Conservation (phyloP, 768 basidiomycete species). For the Serendipita indica region DNA sequence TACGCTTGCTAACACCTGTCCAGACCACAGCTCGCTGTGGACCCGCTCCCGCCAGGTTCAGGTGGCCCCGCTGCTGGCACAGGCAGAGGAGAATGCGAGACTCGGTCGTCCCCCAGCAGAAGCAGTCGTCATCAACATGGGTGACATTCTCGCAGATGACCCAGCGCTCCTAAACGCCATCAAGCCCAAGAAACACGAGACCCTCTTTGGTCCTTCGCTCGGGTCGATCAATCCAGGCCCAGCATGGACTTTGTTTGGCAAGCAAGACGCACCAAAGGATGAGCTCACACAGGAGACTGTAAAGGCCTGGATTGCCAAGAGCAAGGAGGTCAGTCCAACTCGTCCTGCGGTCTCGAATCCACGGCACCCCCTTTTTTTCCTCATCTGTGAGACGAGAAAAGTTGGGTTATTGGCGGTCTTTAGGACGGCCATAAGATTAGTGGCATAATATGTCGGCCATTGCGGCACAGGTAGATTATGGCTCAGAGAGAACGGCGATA, state of each 20-base stretch:
- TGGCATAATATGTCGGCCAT: no score
- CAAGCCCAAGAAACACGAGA: slow-evolving; percentile 44
- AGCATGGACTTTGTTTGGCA: slow-evolving; percentile 43
- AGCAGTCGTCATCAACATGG: slow-evolving; percentile 24
- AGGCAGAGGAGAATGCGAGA: slow-evolving; percentile 4
- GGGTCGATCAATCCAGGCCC: slow-evolving; percentile 58
- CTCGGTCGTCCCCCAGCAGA: slow-evolving; percentile 17
- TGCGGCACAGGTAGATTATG: no score
- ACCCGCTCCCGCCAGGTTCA: slow-evolving; percentile 1
- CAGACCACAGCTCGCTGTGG: slow-evolving; percentile 9
- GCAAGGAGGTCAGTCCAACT: slow-evolving; percentile 61
- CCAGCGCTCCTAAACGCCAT: slow-evolving; percentile 10
- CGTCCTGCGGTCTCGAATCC: no score
- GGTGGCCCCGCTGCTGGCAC: slow-evolving; percentile 1
- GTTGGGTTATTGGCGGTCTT: no score
- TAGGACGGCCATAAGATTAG: no score
- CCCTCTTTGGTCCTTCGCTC: slow-evolving; percentile 84
- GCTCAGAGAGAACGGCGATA: no score
- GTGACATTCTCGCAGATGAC: slow-evolving; percentile 17
- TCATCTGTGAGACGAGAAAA: neutral
- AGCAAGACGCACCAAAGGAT: slow-evolving; percentile 35
- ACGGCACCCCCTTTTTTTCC: neutral
- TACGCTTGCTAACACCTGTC: neutral
- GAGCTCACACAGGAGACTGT: slow-evolving; percentile 72
- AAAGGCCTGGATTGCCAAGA: slow-evolving; percentile 70